Conservation (phyloP, 306 rosid species). For the Glycine latifolia region DNA sequence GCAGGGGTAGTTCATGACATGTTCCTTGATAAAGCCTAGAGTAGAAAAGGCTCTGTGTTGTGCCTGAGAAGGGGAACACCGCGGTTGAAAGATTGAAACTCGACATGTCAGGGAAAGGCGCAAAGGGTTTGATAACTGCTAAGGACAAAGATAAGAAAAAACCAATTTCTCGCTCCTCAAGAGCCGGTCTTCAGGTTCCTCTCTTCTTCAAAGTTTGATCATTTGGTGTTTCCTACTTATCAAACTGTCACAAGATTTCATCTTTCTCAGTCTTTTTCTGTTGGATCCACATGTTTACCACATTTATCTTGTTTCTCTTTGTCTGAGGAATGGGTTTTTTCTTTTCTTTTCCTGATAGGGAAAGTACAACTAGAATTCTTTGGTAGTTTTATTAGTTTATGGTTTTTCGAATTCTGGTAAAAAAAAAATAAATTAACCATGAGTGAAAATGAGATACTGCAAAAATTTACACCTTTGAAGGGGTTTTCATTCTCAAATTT, state of each 20-base stretch:
- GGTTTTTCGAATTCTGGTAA: not conserved
- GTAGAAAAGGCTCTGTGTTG: too few relatives aligned
- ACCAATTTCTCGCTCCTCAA: constrained; percentile 82
- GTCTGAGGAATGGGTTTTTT: not conserved
- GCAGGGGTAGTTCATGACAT: too few relatives aligned
- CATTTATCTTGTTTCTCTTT: not conserved
- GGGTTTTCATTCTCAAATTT: not conserved
- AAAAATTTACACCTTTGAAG: not conserved
- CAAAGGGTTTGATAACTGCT: constrained; percentile 73
- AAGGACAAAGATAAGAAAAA: constrained; percentile 75
- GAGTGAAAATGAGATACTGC: not conserved
- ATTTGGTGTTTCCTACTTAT: not conserved
- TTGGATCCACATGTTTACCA: constrained; percentile 23
- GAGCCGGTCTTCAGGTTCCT: constrained; percentile 83
- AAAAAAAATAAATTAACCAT: not conserved
- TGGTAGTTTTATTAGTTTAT: not conserved
- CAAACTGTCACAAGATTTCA: not conserved
- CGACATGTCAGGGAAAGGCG: constrained; percentile 80
- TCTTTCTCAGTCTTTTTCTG: not conserved
- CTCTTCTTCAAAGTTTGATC: constrained; percentile 1
- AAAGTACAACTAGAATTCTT: not conserved
- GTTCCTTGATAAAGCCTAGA: too few relatives aligned
- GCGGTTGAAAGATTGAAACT: not conserved
- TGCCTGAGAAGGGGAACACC: too few relatives aligned
- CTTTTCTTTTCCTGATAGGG: not conserved